Base-by-base conservation (phyloP, 441 rosid species). In the Populus hybrid region DNA sequence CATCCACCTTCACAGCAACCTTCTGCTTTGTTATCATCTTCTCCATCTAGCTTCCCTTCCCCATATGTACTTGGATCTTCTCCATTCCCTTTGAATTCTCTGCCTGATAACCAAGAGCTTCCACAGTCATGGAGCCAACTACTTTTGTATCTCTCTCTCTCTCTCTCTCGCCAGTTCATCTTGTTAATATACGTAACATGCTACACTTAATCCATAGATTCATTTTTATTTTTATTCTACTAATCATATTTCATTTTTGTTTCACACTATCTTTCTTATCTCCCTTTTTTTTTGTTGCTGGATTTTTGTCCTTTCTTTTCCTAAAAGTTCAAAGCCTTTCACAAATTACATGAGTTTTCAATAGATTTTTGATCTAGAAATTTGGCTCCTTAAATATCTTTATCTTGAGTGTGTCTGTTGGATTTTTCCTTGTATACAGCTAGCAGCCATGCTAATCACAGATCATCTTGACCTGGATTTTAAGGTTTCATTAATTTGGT, bases 101-200 rank as follows among this genome's bases (percentile, higher is more conserved):
- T 88, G 88, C 82, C 85, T 79, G 91, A 84, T 79, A 88, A 89
- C 64, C 92, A 91, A 63, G 78, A 83, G 64, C 91, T 90, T 87
- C 95, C 91, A 23, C 93, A 89, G 81, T 91, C 98, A 66, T 88
- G 92, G 97, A 92, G 93, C 85, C 98, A 94, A 80, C 92, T 94
- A 36, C 97, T 94, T 76, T 26, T 92, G 98, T 94, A 90, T 85
- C n/a, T 78, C 79, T 76, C 80, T 76, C 81, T 72, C 46, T 74
- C 35, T 54, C 36, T 76, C 63, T 74, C n/a, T 65, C 50, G 11
- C 6, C 6, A 57, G 35, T 73, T 76, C 21, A 8, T 57, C 50
- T 64, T 36, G 8, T 59, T 34, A 71, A 14, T 7, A 14, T 7
- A 67, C 36, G 70, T 16, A 67, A 26, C 38, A 67, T 75, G 24